Evolutionary conservation across 1,284 basidiomycete genomes (phyloP), one percentile per base, ranked within the genome.

Genomic region (Cutaneotrichosporon sp.): DNA sequence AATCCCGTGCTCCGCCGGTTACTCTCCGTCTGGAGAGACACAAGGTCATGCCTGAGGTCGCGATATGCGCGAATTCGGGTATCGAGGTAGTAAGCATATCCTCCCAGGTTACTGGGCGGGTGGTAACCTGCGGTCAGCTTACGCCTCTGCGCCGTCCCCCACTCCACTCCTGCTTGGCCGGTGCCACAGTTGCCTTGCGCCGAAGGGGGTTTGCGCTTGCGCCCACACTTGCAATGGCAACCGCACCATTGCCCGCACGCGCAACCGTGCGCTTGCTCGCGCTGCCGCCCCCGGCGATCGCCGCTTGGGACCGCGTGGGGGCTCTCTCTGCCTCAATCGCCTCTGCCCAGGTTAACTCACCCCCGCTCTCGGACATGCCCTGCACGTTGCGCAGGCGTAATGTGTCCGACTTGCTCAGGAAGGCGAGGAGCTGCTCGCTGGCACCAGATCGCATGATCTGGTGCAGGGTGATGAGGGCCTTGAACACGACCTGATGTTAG

Each of bases 371-470:
- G 52, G 57, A 56, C 52, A 81, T 87, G 14, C 81, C 85, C 17
- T 79, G 82, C 7, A 96, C 85, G 65, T 89, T 88, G 53, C 83
- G 81, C 46, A 97, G 77, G 51, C 84, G 82, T 38, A 97, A 77
- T 14, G 88, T 79, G 63, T 94, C 89, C 4, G 83, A 81, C 29
- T 84, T 81, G 5, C 88, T 85, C 17, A 97, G 81, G 68, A 90
- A 86, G 11, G 82, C 79, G 29, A 97, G 82, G 7, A 97, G 84
- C 63, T 90, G 88, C 76, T 97, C 91, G 14, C 93, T 92, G 12
- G 88, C 82, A 16, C 92, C 93, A 56, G 90, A 90, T 26, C 93
- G 84, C 67, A 98, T 88, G 85, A 98, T 88, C 27, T 86, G 91
- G 72, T 99, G 94, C 19, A 97, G 78, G 6, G 96, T 89, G 65